Evolutionary conservation across 169 alveolate genomes (phyloP), one percentile per base, ranked within the genome.

Genomic region (Plasmodium gaboni): DNA sequence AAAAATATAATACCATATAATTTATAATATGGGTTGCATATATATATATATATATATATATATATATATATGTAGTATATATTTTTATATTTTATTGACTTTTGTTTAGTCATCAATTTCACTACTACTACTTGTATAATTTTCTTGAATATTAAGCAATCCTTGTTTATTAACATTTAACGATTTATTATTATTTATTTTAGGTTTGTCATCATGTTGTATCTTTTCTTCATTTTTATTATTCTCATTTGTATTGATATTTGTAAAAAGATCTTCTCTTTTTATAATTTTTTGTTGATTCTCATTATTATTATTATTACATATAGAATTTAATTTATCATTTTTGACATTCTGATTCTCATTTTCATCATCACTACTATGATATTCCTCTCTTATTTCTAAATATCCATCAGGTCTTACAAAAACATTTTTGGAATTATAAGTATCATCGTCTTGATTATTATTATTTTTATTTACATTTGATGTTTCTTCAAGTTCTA

Each of bases 141-240:
- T 64, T 51, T 76, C 89, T 42, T 51, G 22, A 63, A 76, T 76
- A 17, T 76, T 76, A 13, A 76, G 73, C 13, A 76, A 51, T 15
- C 89, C 89, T 38, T 76, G 78, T n/a, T 76, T 28, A 65, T 76
- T 76, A 15, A 76, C 74, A 64, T 76, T 76, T 57, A 76, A 76
- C 1, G 74, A n/a, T 63, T 44, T 74, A 5, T 13, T 15, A 3
- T 10, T 74, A 17, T 28, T 9, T 0, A 22, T 28, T 57, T 64
- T 76, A 9, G 9, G 32, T 50, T 4, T 53, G 5, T 22, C 60
- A 63, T n/a, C 42, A 63, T 12, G 19, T 13, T 57, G 59, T 3
- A 12, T 12, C 1, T 42, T 44, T 42, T 24, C 26, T 48, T 48
- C 51, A 26, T 72, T 51, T n/a, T 57, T 72, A 13, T n/a, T 17